Evolutionary conservation across 495 filamentous ascomycete genomes (phyloP).

Genomic region (Endocarpon pusillum): DNA sequence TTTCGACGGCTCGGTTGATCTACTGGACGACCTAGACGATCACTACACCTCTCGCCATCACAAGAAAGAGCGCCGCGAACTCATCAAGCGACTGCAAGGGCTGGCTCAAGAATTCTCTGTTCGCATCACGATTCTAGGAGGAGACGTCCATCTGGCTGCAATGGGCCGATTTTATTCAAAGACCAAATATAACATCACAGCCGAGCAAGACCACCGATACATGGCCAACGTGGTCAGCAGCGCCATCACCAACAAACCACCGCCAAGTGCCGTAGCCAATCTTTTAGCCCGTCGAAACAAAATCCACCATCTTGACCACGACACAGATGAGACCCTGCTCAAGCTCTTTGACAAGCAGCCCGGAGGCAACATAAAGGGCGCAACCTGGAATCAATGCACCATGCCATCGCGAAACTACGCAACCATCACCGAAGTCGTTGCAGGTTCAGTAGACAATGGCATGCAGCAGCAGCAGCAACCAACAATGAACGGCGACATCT

Average conservation of each 20-base stretch:
- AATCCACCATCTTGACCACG: conserved; percentile 71
- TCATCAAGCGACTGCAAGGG: conserved; percentile 58
- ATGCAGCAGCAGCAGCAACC: conserved; percentile 3
- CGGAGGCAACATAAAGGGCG: conserved; percentile 48
- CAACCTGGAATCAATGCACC: conserved; percentile 56
- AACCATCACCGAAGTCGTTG: conserved; percentile 49
- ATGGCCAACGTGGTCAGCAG: conserved; percentile 60
- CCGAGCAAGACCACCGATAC: conserved; percentile 48
- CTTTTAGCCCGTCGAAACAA: conserved; percentile 74
- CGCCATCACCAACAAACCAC: conserved; percentile 88
- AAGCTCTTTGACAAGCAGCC: conserved; percentile 74
- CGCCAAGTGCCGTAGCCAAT: conserved; percentile 75
- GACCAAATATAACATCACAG: conserved; percentile 40
- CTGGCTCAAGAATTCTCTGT: conserved; percentile 53
- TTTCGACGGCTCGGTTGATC: conserved; percentile 80
- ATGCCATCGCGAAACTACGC: conserved; percentile 88
- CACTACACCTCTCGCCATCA: conserved; percentile 88
- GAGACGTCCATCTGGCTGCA: conserved; percentile 62
- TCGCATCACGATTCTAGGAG: conserved; percentile 70
- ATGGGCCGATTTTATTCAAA: conserved; percentile 61
- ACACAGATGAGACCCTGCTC: conserved; percentile 81
- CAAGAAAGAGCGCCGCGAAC: conserved; percentile 64
- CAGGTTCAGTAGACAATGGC: conserved; percentile 4
- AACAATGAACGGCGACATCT: conserved; percentile 1
- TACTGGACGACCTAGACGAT: conserved; percentile 86